Conservation (phyloP, 331 rosid species). For the Malus hybrid region DNA sequence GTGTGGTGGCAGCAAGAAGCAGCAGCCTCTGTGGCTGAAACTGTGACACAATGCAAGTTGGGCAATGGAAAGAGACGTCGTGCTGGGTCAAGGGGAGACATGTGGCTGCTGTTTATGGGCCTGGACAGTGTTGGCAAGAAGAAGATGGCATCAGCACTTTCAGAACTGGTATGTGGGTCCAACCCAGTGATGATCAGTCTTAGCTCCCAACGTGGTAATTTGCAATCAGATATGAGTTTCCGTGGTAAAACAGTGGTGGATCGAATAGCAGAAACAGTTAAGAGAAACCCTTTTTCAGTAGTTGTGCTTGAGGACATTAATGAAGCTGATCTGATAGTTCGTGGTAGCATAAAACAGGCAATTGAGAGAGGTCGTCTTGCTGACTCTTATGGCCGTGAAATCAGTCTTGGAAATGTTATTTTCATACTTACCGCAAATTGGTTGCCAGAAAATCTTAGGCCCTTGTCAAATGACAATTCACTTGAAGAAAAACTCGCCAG, state of each 20-base stretch:
- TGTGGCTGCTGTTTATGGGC: conserved; percentile 85
- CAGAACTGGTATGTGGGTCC: conserved; percentile 68
- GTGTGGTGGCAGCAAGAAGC: conserved; percentile 99
- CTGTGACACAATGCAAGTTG: conserved; percentile 62
- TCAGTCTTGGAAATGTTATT: conserved; percentile 66
- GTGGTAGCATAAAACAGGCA: conserved; percentile 67
- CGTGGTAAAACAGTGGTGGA: conserved; percentile 88
- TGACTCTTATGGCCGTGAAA: conserved; percentile 86
- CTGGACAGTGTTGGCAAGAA: conserved; percentile 83
- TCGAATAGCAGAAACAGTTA: conserved; percentile 79
- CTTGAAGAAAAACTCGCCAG: conserved; percentile 45
- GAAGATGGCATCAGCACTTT: conserved; percentile 86
- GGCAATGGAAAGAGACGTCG: conserved; percentile 62
- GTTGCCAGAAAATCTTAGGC: conserved; percentile 64
- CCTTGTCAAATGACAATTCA: conserved; percentile 36
- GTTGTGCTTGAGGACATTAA: conserved; percentile 76
- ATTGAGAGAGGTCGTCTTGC: conserved; percentile 78
- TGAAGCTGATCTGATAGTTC: conserved; percentile 51
- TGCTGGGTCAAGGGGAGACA: conserved; percentile 59
- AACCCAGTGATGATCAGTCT: conserved; percentile 52
- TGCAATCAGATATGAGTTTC: conserved; percentile 47
- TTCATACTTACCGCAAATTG: conserved; percentile 75
- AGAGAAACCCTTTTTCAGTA: conserved; percentile 71
- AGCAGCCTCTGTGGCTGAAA: conserved; percentile 71
- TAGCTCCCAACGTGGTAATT: conserved; percentile 44